Evolutionary conservation across 108 stramenopile species (phyloP).

Genomic region (Epipyxis sp.): DNA sequence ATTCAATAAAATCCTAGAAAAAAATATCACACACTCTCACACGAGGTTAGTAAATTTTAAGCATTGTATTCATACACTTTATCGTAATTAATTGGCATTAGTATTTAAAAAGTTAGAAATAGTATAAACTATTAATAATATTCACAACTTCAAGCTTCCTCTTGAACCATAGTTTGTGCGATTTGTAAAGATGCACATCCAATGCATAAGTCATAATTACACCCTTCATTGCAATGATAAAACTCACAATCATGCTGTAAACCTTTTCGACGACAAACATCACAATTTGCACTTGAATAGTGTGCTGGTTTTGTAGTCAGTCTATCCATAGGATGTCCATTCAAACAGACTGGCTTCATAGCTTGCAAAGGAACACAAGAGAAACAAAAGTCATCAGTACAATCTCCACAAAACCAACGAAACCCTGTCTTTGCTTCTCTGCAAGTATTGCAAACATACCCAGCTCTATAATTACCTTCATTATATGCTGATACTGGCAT

Average conservation of each 20-base stretch:
- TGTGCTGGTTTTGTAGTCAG: neutral
- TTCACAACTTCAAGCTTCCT: no score
- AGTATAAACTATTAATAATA: no score
- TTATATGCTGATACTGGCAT: conserved; percentile 1
- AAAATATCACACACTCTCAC: no score
- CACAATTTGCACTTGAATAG: conserved; percentile 1
- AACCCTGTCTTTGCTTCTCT: neutral
- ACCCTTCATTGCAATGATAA: conserved; percentile 25
- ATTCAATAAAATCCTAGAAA: no score
- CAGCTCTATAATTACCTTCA: conserved; percentile 1
- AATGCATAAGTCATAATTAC: conserved; percentile 7
- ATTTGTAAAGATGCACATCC: neutral
- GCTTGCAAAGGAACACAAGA: neutral
- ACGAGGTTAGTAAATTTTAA: no score
- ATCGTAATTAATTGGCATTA: no score
- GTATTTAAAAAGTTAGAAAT: no score
- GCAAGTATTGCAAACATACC: conserved; percentile 18
- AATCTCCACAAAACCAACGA: conserved; percentile 2
- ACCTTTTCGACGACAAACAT: conserved; percentile 13
- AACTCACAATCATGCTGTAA: conserved; percentile 9
- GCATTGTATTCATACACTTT: no score
- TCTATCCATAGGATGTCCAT: conserved; percentile 19
- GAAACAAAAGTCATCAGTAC: conserved; percentile 3
- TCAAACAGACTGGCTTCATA: conserved; percentile 9
- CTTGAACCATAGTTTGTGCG: neutral